These are phyloP conservation scores for Rhizopogon parksii DNA, from an alignment of 1,284 basidiomycete genomes.

Conservation along the genomic window DNA sequence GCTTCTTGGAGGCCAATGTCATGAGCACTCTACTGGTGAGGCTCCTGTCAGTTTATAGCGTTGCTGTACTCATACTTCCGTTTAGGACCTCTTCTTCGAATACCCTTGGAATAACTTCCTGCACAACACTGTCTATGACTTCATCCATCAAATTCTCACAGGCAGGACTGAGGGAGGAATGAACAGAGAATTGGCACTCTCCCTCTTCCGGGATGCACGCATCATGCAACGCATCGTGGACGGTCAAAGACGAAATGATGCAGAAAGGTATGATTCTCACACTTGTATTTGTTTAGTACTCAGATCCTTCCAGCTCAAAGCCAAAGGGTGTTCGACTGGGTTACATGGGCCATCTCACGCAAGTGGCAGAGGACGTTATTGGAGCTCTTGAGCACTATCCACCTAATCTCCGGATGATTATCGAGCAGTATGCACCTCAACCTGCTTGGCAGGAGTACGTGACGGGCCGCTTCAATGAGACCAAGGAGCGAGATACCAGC, in stretches of 20 bases:
- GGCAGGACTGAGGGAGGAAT: constrained; percentile 71
- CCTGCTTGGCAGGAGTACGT: constrained; percentile 88
- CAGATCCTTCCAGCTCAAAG: constrained; percentile 38
- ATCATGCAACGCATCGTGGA: constrained; percentile 81
- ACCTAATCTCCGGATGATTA: constrained; percentile 60
- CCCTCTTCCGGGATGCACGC: constrained; percentile 74
- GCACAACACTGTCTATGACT: constrained; percentile 95
- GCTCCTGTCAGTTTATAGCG: constrained; percentile 1
- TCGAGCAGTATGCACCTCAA: constrained; percentile 63
- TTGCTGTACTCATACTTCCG: neutral
- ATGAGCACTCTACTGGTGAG: constrained; percentile 71
- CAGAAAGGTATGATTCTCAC: constrained; percentile 48
- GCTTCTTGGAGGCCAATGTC: constrained; percentile 68
- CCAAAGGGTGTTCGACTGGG: constrained; percentile 75
- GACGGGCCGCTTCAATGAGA: constrained; percentile 74
- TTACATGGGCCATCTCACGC: constrained; percentile 95
- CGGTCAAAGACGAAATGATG: constrained; percentile 74
- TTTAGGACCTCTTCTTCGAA: constrained; percentile 87
- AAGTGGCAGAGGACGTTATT: constrained; percentile 90
- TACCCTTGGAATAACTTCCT: constrained; percentile 98
- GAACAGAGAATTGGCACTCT: constrained; percentile 76
- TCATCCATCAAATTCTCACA: constrained; percentile 93
- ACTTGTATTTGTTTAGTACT: constrained; percentile 6
- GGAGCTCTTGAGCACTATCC: constrained; percentile 83
- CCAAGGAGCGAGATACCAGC: constrained; percentile 75